Evolutionary conservation across 2,329 filamentous ascomycete genomes (phyloP).

Genomic region (Colletotrichum orbiculare): DNA sequence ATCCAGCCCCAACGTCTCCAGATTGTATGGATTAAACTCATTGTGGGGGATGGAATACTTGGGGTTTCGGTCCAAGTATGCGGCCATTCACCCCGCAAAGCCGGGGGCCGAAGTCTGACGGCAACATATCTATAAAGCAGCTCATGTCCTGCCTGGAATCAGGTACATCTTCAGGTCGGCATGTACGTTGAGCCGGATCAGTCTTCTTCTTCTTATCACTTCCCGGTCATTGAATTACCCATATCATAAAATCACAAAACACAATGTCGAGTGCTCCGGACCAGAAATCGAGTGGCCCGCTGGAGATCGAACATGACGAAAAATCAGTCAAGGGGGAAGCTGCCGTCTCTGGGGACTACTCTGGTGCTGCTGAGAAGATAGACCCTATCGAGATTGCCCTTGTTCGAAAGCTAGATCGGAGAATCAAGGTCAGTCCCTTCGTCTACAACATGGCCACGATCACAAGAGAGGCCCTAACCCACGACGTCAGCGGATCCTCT

Average conservation of each 20-base stretch:
- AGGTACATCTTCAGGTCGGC: background rate
- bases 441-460: too few relatives aligned
- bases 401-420: slow-evolving; percentile 40
- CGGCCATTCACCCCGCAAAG: slow-evolving; percentile 2
- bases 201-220: too few relatives aligned
- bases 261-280: background rate
- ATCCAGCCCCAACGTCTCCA: background rate
- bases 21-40: slow-evolving; percentile 2
- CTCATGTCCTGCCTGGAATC: background rate
- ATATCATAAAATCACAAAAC: too few relatives aligned
- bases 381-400: slow-evolving; percentile 41
- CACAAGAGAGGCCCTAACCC: background rate
- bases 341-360: slow-evolving; percentile 23
- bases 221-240: too few relatives aligned
- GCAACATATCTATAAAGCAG: slow-evolving; percentile 6
- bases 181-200: too few relatives aligned
- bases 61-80: slow-evolving; percentile 12
- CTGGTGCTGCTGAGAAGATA: slow-evolving; percentile 41
- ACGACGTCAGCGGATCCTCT: slow-evolving; percentile 37
- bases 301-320: slow-evolving; percentile 28
- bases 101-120: background rate
- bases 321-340: slow-evolving; percentile 22
- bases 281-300: slow-evolving; percentile 7
- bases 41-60: slow-evolving; percentile 19
- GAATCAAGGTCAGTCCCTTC: slow-evolving; percentile 39